Evolutionary conservation across 768 basidiomycete species (phyloP), one percentile per base, ranked within the genome.

Genomic region (Russula ochroleuca): DNA sequence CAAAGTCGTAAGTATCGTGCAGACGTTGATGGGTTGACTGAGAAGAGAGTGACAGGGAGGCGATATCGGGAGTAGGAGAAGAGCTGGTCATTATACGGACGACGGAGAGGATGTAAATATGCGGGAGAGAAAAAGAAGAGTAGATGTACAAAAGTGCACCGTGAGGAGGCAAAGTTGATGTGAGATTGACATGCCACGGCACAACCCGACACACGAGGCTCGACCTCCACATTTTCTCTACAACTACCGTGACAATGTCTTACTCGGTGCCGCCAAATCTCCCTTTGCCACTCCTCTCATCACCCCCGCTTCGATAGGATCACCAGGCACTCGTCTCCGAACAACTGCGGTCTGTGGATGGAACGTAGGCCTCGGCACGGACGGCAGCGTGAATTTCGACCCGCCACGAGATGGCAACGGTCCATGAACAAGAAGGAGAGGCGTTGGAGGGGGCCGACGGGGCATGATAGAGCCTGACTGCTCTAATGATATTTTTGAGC

Each of bases 1-100:
- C 89, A 78, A 87, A 90, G 80, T 91, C 88, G 78, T 90, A 90
- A 86, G 79, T 77, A 75, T 92, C 90, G 79, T 92, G 84, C 81
- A 87, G 84, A 83, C 88, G 88, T 86, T 83, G 87, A 76, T 84
- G 85, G 66, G 83, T 78, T 67, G 78, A 72, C 71, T 77, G 77
- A 53, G 83, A 79, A 76, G 82, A 82, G 75, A 92, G 84, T 71
- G 89, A 86, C 72, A 92, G 77, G 69, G 87, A 79, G 55, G 87
- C 85, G 70, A 93, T 83, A 78, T 92, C 89, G 67, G 90, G 90
- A 45, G 81, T 77, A 51, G 78, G 74, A 37, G 90, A 86, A 69
- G 89, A 84, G 73, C 77, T 85, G 71, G 88, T 87, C 90, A 92
- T 92, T 82, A 85, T 59, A 57, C 11, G 21, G 52, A 45, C n/a